Base-by-base conservation (phyloP, 768 basidiomycete genomes). In the Steccherinum ochraceum region DNA sequence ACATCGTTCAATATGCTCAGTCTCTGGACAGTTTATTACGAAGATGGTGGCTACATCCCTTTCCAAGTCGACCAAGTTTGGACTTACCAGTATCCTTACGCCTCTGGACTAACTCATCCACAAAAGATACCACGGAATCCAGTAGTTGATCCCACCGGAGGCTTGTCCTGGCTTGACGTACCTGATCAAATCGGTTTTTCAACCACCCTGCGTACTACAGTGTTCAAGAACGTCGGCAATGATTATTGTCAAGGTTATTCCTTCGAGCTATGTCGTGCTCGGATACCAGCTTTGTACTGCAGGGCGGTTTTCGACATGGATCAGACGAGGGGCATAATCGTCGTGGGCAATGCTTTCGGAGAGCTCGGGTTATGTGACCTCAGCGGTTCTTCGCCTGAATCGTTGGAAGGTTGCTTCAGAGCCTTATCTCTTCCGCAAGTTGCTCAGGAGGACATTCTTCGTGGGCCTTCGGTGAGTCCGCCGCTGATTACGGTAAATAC, bases 271-370 rank as follows among this genome's bases (percentile, higher is more conserved):
- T 7, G 5, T 7, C 10, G 16, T 19, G 2, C 18, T 20, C 12
- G 21, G 11, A 3, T 40, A 12, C 48, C 35, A 12, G 49, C 49
- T n/a, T 21, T 42, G 12, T 50, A 42, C 25, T 23, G 5, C 13
- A 13, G 10, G 11, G 49, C 18, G 1, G 40, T 50, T 23, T 19
- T 19, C 5, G 40, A 50, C 12, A 3, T n/a, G 10, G 49, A 50
- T 24, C 39, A 42, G 13, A 26, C 20, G 7, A 20, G 18, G 3
- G 40, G 49, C 20, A 19, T 50, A 2, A 7, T n/a, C 7, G 24
- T 50, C 3, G 16, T 43, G 10, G 49, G 49, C 16, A 50, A 50
- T 24, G 23, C 11, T 16, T 50, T 41, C 19, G 49, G 49, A 5
- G 49, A 50, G 41, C 24, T 50, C 16, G 30, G 7, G 16, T 7